Conservation (phyloP, 768 basidiomycete genomes). For the Hemileccinum rubropunctum region DNA sequence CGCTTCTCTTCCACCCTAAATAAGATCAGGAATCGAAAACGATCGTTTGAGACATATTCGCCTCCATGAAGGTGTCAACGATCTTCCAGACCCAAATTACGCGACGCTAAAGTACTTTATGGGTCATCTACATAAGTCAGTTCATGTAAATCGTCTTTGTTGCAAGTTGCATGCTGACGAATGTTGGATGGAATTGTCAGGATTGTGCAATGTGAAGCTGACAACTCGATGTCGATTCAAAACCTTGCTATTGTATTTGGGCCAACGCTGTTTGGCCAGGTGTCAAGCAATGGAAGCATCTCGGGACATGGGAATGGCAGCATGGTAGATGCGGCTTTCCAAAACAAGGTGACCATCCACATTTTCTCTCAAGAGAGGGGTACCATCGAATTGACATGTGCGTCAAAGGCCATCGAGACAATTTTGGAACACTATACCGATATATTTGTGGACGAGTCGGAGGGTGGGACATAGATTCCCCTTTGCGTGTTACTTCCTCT, state of each 20-base stretch:
- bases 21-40: slow-evolving; percentile 75
- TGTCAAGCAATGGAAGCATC: slow-evolving; percentile 41
- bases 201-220: slow-evolving; percentile 67
- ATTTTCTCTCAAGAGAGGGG: not conserved
- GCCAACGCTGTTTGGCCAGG: slow-evolving; percentile 89
- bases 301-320: slow-evolving; percentile 49
- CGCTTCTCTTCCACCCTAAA: not conserved
- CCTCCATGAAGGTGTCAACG: slow-evolving; percentile 95
- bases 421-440: slow-evolving; percentile 92
- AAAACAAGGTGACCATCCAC: slow-evolving; percentile 57
- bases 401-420: slow-evolving; percentile 82
- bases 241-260: slow-evolving; percentile 98
- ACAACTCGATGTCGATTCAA: slow-evolving; percentile 90
- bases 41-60: slow-evolving; percentile 94
- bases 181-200: slow-evolving; percentile 36
- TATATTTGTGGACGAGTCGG: slow-evolving; percentile 92
- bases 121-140: slow-evolving; percentile 88
- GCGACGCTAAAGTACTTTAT: slow-evolving; percentile 94
- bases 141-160: not conserved
- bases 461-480: slow-evolving; percentile 33
- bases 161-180: slow-evolving; percentile 6
- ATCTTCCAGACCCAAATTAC: slow-evolving; percentile 98
- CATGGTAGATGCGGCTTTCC: slow-evolving; percentile 68
- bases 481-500: not conserved
- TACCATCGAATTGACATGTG: slow-evolving; percentile 9